These are phyloP conservation scores for Salvia sclarea DNA, from an alignment of 305 asterid genomes.

Conservation along the genomic window DNA sequence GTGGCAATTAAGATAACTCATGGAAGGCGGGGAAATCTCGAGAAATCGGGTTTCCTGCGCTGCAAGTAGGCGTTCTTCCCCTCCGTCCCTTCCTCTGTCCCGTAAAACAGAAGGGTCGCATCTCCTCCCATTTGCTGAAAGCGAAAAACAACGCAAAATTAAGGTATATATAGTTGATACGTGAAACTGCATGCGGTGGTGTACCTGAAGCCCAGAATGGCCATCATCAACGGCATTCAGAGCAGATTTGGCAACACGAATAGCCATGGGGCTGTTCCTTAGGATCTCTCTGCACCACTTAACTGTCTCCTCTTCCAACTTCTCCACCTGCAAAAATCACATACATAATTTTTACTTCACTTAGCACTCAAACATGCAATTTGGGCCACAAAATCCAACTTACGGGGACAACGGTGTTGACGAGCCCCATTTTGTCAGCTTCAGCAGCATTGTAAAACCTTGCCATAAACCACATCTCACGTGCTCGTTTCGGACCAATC, in stretches of 20 bases:
- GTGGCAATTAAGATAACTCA: constrained; percentile 19
- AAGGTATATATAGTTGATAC: not conserved
- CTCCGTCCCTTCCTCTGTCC: constrained; percentile 86
- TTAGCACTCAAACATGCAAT: too few species aligned
- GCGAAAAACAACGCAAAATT: not conserved
- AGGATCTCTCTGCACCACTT: constrained; percentile 92
- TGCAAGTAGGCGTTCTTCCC: constrained; percentile 76
- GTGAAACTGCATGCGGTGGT: not conserved
- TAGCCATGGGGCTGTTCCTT: constrained; percentile 89
- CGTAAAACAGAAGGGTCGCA: constrained; percentile 81
- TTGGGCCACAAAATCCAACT: constrained; percentile 25
- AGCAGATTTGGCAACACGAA: constrained; percentile 82
- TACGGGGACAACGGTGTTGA: constrained; percentile 91
- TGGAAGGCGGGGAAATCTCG: constrained; percentile 78
- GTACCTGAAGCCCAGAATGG: constrained; percentile 92
- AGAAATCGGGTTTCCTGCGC: constrained; percentile 76
- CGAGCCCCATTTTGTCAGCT: constrained; percentile 96
- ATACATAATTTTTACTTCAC: not conserved
- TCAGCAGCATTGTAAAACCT: constrained; percentile 79
- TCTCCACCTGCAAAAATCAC: constrained; percentile 54
- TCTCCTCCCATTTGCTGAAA: constrained; percentile 83
- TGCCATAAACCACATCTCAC: constrained; percentile 91
- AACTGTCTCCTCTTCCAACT: constrained; percentile 79
- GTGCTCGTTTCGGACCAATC: constrained; percentile 92
- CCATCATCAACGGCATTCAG: constrained; percentile 94